A percentile compares a stretch with the other conserved stretches of the same genome.
Evolutionary conservation across 176 grass and related monocot species (phyloP).

Genomic region (Bromus sterilis): DNA sequence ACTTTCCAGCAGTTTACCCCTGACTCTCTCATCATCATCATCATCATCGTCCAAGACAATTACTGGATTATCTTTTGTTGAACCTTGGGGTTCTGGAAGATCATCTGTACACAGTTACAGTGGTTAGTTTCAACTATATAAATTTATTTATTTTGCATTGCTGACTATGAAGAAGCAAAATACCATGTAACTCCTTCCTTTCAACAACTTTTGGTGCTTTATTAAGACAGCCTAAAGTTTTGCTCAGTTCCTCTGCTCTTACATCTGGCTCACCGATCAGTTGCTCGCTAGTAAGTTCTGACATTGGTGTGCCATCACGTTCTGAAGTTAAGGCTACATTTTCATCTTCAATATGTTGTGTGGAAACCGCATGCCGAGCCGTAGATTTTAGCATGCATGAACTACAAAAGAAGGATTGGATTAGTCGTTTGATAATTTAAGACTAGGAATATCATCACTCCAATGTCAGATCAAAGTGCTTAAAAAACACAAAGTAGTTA

Average conservation of each 20-base stretch:
- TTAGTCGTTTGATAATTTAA: neutral
- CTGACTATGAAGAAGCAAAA: neutral
- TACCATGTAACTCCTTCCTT: constrained; percentile 1
- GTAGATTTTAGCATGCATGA: constrained; percentile 18
- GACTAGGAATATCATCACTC: neutral
- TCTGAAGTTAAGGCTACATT: constrained; percentile 8
- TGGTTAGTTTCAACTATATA: constrained; percentile 4
- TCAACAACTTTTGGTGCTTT: constrained; percentile 8
- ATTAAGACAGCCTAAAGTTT: neutral
- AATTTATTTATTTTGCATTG: constrained; percentile 10
- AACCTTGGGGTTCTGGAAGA: constrained; percentile 48
- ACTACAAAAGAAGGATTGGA: constrained; percentile 22
- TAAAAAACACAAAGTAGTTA: neutral
- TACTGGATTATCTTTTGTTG: constrained; percentile 26
- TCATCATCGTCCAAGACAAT: constrained; percentile 31
- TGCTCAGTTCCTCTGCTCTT: constrained; percentile 3
- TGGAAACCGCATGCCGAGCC: constrained; percentile 15
- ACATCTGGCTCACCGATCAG: constrained; percentile 4
- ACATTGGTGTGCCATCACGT: constrained; percentile 18
- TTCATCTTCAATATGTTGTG: constrained; percentile 12
- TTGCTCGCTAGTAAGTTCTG: constrained; percentile 3
- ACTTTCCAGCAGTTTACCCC: constrained; percentile 26
- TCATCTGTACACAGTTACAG: constrained; percentile 22
- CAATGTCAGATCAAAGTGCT: too few relatives aligned
- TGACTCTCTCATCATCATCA: constrained; percentile 22